Percentiles rank a stretch among this genome's conserved stretches.
Conservation (phyloP, 208 protist genomes). For the Leptomonas seymouri region DNA sequence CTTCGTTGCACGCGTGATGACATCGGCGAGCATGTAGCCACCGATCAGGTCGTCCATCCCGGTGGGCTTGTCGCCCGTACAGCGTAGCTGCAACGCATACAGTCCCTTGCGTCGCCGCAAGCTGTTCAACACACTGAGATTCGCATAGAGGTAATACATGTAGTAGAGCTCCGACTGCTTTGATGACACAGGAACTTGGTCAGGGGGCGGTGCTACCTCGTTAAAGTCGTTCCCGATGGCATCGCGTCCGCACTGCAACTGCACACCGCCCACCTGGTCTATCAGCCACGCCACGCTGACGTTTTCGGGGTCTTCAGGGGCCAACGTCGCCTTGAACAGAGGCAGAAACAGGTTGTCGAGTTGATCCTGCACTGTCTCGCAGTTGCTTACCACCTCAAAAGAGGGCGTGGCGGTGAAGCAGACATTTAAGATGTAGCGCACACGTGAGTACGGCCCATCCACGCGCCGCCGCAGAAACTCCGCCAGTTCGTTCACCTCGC, state of each 20-base stretch:
- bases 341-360: conserved; percentile 97
- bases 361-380: conserved; percentile 93
- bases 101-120: conserved; percentile 77
- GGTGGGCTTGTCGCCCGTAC: conserved; percentile 88
- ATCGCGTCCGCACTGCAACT: conserved; percentile 82
- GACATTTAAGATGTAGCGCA: conserved; percentile 96
- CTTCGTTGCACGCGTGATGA: conserved; percentile 97
- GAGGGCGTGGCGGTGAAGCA: conserved; percentile 76
- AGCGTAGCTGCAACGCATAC: conserved; percentile 91
- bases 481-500: conserved; percentile 68
- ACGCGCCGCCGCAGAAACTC: conserved; percentile 52
- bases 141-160: conserved; percentile 98
- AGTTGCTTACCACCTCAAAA: conserved; percentile 40
- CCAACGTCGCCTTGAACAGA: conserved; percentile 96
- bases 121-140: conserved; percentile 96
- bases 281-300: conserved; percentile 88
- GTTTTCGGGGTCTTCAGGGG: conserved; percentile 81
- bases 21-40: conserved; percentile 94
- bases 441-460: conserved; percentile 76
- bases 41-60: conserved; percentile 91
- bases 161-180: conserved; percentile 98
- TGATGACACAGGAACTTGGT: conserved; percentile 61
- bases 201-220: conserved; percentile 40
- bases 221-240: conserved; percentile 67
- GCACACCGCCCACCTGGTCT: conserved; percentile 82